Conservation (phyloP, 352 stramenopile species). For the Blastocystis sp. region DNA sequence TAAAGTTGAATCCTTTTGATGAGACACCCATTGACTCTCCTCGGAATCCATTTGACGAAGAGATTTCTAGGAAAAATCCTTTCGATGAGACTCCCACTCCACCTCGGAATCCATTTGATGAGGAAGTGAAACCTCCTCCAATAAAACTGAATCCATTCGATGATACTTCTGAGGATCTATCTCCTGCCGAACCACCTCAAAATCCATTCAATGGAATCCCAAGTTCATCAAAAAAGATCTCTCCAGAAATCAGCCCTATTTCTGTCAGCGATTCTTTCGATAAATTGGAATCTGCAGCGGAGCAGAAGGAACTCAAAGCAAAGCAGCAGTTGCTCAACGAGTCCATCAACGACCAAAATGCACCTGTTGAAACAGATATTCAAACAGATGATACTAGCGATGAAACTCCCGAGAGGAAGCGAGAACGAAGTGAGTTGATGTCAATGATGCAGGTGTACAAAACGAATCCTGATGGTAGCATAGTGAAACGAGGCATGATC, state of each 20-base stretch:
- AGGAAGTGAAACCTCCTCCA: background rate
- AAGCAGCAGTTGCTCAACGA: background rate
- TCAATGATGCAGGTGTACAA: background rate
- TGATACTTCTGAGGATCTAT: background rate
- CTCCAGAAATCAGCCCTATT: background rate
- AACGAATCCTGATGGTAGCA: background rate
- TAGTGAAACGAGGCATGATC: background rate
- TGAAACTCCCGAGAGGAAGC: background rate
- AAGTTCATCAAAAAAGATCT: background rate
- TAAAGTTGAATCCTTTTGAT: background rate
- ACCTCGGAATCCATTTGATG: background rate
- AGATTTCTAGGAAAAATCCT: background rate
- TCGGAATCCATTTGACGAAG: constrained; percentile 29
- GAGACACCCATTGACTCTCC: background rate
- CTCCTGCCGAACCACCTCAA: background rate
- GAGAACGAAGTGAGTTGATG: background rate
- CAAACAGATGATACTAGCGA: background rate
- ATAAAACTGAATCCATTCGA: constrained; percentile 33
- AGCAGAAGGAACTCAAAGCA: background rate
- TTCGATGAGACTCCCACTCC: background rate
- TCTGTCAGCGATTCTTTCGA: background rate
- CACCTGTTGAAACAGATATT: too few species aligned
- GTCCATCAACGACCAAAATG: background rate
- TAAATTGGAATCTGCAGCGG: background rate
- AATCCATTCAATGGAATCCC: background rate